A percentile compares a stretch with the other conserved stretches of the same genome.
These are phyloP conservation scores for Chalaropsis thielavioides DNA, from an alignment of 2,329 filamentous ascomycete species.

Conservation along the genomic window DNA sequence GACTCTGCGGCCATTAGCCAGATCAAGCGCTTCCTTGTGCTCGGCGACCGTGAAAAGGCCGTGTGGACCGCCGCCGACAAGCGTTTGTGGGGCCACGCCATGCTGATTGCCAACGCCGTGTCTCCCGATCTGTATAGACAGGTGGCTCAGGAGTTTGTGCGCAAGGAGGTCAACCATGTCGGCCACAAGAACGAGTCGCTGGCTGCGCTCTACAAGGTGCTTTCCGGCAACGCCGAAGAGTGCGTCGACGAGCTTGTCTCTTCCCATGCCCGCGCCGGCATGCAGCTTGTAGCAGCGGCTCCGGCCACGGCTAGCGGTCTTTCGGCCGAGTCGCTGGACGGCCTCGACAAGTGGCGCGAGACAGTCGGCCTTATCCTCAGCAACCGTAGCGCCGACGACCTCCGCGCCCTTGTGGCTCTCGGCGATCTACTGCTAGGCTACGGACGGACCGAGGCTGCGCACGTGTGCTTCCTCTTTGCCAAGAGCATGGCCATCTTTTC, in stretches of 20 bases:
- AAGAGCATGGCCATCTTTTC: constrained; percentile 56
- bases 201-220: constrained; percentile 80
- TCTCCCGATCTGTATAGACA: constrained; percentile 80
- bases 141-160: constrained; percentile 87
- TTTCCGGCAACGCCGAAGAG: constrained; percentile 87
- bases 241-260: constrained; percentile 93
- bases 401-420: constrained; percentile 60
- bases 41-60: constrained; percentile 77
- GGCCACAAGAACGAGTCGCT: constrained; percentile 73
- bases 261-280: constrained; percentile 75
- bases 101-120: constrained; percentile 68
- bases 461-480: constrained; percentile 86
- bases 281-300: constrained; percentile 76
- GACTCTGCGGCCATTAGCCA: constrained; percentile 56
- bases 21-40: constrained; percentile 57
- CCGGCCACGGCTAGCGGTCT: constrained; percentile 36
- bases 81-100: constrained; percentile 88
- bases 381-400: constrained; percentile 68
- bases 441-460: constrained; percentile 76
- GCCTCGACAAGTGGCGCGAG: constrained; percentile 87
- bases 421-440: constrained; percentile 75
- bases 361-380: constrained; percentile 73
- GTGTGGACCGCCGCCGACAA: constrained; percentile 90
- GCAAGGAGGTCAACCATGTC: constrained; percentile 77
- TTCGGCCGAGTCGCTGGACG: constrained; percentile 57